Evolutionary conservation across 2,329 filamentous ascomycete genomes (phyloP).

Genomic region (Phaeosphaeriaceae sp.): DNA sequence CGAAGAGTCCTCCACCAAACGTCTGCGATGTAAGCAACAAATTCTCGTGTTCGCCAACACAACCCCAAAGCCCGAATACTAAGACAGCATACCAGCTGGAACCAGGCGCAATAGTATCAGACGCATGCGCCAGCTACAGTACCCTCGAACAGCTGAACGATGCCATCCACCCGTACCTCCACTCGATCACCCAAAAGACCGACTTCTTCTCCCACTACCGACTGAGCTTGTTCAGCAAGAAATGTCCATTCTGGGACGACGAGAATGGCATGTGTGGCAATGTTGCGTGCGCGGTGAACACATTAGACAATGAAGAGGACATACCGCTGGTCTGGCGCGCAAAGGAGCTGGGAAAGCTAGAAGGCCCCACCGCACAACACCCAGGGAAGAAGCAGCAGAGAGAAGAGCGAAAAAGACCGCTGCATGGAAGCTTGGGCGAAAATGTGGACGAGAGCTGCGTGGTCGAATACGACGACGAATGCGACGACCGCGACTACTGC

Average conservation of each 20-base stretch:
- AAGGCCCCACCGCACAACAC: constrained; percentile 89
- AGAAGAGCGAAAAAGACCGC: constrained; percentile 73
- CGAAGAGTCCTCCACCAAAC: constrained; percentile 51
- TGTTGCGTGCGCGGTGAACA: constrained; percentile 94
- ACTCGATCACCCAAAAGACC: constrained; percentile 82
- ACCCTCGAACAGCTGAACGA: constrained; percentile 86
- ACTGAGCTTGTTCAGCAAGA: constrained; percentile 91
- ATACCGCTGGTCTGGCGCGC: constrained; percentile 91
- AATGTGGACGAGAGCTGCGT: constrained; percentile 94
- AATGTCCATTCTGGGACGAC: constrained; percentile 96
- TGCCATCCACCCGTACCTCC: constrained; percentile 76
- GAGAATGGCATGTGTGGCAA: constrained; percentile 95
- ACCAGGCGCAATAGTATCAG: constrained; percentile 85
- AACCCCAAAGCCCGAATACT: constrained; percentile 34
- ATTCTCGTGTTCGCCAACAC: constrained; percentile 25
- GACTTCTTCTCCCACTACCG: constrained; percentile 99
- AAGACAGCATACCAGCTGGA: constrained; percentile 71
- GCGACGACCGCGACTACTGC: constrained; percentile 96
- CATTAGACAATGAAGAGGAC: constrained; percentile 92
- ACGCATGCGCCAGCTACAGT: constrained; percentile 92
- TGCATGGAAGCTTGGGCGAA: constrained; percentile 84
- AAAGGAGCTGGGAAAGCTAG: constrained; percentile 87
- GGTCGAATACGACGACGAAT: constrained; percentile 96
- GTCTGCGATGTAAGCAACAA: constrained; percentile 63
- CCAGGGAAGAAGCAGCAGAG: constrained; percentile 77